These are phyloP conservation scores for Periconia sp. DNA, from an alignment of 2,329 filamentous ascomycete species.

Conservation along the genomic window DNA sequence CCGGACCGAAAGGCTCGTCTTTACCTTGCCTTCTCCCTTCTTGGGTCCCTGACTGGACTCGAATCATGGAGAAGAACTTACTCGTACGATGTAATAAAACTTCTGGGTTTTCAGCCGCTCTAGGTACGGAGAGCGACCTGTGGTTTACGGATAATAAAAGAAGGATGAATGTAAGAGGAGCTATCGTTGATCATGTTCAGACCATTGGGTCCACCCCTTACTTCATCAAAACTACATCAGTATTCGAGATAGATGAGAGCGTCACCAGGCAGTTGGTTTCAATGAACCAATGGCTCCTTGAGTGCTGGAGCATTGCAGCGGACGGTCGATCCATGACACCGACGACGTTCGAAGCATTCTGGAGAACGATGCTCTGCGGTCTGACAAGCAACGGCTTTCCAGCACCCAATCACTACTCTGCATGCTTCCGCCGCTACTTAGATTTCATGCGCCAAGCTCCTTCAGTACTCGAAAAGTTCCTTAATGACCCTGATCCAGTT, in stretches of 20 bases:
- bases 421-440: too few relatives aligned
- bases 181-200: neutral
- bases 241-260: too few relatives aligned
- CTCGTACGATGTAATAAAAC: neutral
- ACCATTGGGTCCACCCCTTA: neutral
- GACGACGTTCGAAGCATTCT: neutral
- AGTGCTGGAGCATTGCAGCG: neutral
- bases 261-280: too few relatives aligned
- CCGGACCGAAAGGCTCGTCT: too few relatives aligned
- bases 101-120: neutral
- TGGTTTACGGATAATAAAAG: neutral
- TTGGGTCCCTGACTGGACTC: slow-evolving; percentile 1
- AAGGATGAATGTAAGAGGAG: neutral
- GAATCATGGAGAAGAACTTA: too few relatives aligned
- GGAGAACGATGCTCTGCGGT: neutral
- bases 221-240: neutral
- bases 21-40: neutral
- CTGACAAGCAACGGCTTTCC: too few relatives aligned
- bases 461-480: too few relatives aligned
- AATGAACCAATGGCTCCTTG: neutral
- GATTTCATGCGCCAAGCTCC: too few relatives aligned
- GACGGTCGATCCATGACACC: neutral
- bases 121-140: neutral
- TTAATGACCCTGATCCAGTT: too few relatives aligned
- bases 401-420: too few relatives aligned